phyloP scores from a whole-genome alignment of 2,329 filamentous ascomycete genomes.

The Phoma sp. region DNA sequence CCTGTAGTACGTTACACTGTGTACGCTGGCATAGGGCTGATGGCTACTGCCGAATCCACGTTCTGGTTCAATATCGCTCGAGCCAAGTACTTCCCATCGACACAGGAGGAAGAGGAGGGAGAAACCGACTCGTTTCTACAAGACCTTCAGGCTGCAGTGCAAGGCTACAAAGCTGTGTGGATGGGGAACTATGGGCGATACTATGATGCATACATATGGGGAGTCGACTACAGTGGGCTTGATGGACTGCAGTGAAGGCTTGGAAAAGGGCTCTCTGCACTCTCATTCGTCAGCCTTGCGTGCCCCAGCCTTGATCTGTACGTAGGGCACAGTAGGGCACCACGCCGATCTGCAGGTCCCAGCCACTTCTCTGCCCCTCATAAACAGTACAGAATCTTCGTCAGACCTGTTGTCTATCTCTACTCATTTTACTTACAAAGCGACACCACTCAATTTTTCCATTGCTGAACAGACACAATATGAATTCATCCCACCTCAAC shows the following conservation, averaged over 20 bases:
- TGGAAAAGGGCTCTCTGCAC: too few species aligned
- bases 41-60: constrained; percentile 32
- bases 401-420: too few species aligned
- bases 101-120: constrained; percentile 19
- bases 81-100: constrained; percentile 35
- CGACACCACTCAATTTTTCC: too few species aligned
- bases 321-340: too few species aligned
- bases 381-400: too few species aligned
- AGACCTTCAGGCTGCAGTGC: constrained; percentile 8
- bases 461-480: too few species aligned
- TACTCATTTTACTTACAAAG: too few species aligned
- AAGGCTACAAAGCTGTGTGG: constrained; percentile 24
- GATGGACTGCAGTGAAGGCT: constrained; percentile 4
- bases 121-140: constrained; percentile 23
- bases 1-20: constrained; percentile 34
- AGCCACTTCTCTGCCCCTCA: too few species aligned
- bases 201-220: constrained; percentile 28
- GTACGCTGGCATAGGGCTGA: constrained; percentile 29
- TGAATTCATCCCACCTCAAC: too few species aligned
- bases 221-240: constrained; percentile 24
- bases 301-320: too few species aligned
- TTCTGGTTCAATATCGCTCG: constrained; percentile 39
- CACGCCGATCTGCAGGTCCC: too few species aligned
- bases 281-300: too few species aligned
- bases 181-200: constrained; percentile 30